Evolutionary conservation across 1,284 basidiomycete genomes (phyloP).

Genomic region (Chalciporus sp.): DNA sequence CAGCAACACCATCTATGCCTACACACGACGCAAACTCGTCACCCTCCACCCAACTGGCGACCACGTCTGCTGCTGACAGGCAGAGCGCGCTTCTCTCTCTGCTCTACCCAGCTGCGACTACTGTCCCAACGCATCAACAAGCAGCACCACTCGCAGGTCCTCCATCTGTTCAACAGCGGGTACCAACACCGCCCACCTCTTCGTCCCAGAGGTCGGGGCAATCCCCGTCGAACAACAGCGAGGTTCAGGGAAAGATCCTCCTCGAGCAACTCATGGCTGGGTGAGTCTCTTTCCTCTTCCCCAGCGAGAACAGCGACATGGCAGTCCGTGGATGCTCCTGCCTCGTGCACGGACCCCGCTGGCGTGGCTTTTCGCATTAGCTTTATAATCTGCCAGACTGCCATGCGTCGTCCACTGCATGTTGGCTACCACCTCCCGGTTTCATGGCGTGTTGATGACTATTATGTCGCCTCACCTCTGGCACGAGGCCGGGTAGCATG

Average conservation of each 20-base stretch:
- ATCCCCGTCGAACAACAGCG: conserved; percentile 53
- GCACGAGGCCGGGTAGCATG: conserved; percentile 26
- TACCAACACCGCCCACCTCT: conserved; percentile 68
- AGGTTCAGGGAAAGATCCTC: conserved; percentile 70
- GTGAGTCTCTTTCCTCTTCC: conserved; percentile 45
- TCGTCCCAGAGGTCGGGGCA: conserved; percentile 55
- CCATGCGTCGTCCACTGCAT: background rate
- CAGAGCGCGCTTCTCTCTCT: conserved; percentile 75
- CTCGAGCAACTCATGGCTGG: conserved; percentile 79
- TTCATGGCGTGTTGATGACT: conserved; percentile 11
- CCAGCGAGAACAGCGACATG: background rate
- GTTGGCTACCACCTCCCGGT: background rate
- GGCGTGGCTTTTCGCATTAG: background rate
- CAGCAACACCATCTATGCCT: conserved; percentile 54
- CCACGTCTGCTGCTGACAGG: conserved; percentile 55
- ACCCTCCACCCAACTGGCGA: conserved; percentile 40
- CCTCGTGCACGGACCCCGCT: conserved; percentile 8
- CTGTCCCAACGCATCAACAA: conserved; percentile 32
- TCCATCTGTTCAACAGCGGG: conserved; percentile 51
- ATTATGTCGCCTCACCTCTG: conserved; percentile 22
- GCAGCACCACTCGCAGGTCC: conserved; percentile 23
- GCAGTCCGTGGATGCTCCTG: background rate
- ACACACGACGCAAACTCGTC: conserved; percentile 45
- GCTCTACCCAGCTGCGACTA: conserved; percentile 50
- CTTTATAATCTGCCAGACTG: background rate